A percentile compares a stretch with the other conserved stretches of the same genome.
These are phyloP conservation scores for Pistacia vera DNA, from an alignment of 345 rosid species.

Conservation along the genomic window DNA sequence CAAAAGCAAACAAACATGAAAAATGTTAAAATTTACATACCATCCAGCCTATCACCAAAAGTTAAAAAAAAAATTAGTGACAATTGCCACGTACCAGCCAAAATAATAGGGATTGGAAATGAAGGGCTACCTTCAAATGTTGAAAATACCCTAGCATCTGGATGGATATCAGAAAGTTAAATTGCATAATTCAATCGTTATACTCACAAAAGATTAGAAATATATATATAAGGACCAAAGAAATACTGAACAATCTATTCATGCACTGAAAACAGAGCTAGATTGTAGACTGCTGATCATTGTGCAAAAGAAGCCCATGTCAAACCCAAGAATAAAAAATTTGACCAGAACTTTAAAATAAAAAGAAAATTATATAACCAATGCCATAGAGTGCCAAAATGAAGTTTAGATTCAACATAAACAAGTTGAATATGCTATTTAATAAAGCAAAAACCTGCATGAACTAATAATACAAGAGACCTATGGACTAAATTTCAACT, in stretches of 20 bases:
- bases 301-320: neutral
- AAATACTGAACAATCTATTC: neutral
- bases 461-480: neutral
- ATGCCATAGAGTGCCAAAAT: neutral
- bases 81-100: slow-evolving; percentile 70
- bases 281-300: neutral
- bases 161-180: slow-evolving; percentile 23
- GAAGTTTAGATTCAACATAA: no score
- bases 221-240: slow-evolving; percentile 14
- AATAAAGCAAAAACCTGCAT: neutral
- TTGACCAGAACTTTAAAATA: neutral
- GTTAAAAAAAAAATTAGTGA: slow-evolving; percentile 6
- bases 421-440: neutral
- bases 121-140: slow-evolving; percentile 85
- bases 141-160: slow-evolving; percentile 90
- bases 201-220: neutral
- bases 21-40: slow-evolving; percentile 1
- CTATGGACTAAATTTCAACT: neutral
- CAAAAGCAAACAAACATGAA: slow-evolving; percentile 23
- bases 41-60: slow-evolving; percentile 10
- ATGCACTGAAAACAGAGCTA: neutral
- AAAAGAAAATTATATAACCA: neutral
- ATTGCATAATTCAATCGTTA: slow-evolving; percentile 10
- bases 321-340: neutral
- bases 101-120: slow-evolving; percentile 70